Conservation (phyloP, 768 basidiomycete genomes). For the Lactarius pseudohatsudake region DNA sequence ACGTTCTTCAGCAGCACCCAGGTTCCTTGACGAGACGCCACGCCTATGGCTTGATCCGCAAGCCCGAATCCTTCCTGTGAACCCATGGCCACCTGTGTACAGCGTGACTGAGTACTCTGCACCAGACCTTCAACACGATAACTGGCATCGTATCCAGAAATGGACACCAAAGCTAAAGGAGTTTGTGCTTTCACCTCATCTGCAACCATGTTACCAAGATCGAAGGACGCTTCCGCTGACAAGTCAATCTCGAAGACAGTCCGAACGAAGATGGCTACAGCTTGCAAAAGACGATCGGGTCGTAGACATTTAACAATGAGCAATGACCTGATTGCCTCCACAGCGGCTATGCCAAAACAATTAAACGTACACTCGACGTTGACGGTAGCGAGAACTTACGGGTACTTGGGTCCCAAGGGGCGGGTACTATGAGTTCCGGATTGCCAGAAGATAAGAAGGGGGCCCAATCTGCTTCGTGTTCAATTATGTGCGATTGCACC, state of each 20-base stretch:
- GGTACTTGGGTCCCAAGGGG: conserved; percentile 74
- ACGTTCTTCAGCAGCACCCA: conserved; percentile 99
- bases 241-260: conserved; percentile 80
- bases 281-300: conserved; percentile 87
- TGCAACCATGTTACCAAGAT: conserved; percentile 72
- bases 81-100: conserved; percentile 95
- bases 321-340: conserved; percentile 72
- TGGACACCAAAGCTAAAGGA: conserved; percentile 87
- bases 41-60: conserved; percentile 93
- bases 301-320: conserved; percentile 88
- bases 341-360: conserved; percentile 48
- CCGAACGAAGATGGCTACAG: conserved; percentile 72
- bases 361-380: conserved; percentile 25
- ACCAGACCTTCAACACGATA: conserved; percentile 90
- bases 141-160: conserved; percentile 97
- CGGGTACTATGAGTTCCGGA: conserved; percentile 72
- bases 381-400: conserved; percentile 50
- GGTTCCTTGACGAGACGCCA: conserved; percentile 87
- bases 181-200: conserved; percentile 79
- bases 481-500: conserved; percentile 60
- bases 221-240: conserved; percentile 68
- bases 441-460: conserved; percentile 63
- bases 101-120: conserved; percentile 71
- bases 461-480: conserved; percentile 66
- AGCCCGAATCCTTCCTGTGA: conserved; percentile 96